These are phyloP conservation scores for Royoungia palumana DNA, from an alignment of 768 basidiomycete genomes.

Conservation along the genomic window DNA sequence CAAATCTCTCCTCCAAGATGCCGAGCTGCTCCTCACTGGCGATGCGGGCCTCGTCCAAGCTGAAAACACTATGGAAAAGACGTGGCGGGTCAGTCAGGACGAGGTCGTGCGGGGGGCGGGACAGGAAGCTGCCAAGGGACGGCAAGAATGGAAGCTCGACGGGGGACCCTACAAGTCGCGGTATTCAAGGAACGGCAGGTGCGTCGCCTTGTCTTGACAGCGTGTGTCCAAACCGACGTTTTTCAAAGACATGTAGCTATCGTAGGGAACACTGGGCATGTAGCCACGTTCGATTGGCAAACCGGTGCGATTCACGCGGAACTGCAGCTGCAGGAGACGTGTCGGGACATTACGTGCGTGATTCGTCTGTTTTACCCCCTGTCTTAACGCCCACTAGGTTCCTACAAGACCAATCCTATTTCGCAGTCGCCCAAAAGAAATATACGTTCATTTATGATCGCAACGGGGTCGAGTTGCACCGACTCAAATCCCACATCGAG, in stretches of 20 bases:
- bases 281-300: constrained; percentile 93
- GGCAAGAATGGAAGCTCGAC: constrained; percentile 78
- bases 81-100: constrained; percentile 83
- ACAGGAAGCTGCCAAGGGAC: constrained; percentile 69
- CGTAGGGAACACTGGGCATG: constrained; percentile 78
- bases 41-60: constrained; percentile 72
- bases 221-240: neutral
- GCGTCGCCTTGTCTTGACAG: constrained; percentile 20
- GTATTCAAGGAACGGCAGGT: constrained; percentile 92
- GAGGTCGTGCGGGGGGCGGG: constrained; percentile 70
- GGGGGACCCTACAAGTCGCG: constrained; percentile 81
- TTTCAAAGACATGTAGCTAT: constrained; percentile 74
- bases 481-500: constrained; percentile 80
- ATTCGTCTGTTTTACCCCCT: neutral
- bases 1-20: constrained; percentile 62
- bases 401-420: constrained; percentile 88
- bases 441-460: constrained; percentile 96
- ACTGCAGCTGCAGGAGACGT: constrained; percentile 85
- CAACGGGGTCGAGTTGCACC: constrained; percentile 89
- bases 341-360: constrained; percentile 85
- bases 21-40: constrained; percentile 64
- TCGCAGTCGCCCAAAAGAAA: constrained; percentile 94
- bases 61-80: constrained; percentile 79
- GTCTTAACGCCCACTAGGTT: constrained; percentile 48
- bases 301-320: constrained; percentile 83